Base-by-base conservation (phyloP, 2,329 filamentous ascomycete species). In the Metarhizium album region DNA sequence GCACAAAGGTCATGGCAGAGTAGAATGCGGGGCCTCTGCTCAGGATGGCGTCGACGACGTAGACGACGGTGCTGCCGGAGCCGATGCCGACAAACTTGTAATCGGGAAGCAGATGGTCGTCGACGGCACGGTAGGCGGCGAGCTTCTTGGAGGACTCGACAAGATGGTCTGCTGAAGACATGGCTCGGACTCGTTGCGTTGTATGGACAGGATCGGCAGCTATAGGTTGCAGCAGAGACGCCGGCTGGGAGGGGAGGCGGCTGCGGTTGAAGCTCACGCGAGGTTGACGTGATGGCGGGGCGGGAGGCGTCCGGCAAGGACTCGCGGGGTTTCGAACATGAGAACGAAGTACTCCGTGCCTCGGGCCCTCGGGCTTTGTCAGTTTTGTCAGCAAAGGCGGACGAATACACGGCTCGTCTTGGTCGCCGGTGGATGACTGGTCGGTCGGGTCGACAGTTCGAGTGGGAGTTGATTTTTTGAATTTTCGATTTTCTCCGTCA, bases 41-140 rank as follows among this genome's bases (percentile, higher is more conserved):
- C 37, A 76, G 76, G 68, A 94, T 91, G 51, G 87, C 86, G 58
- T 90, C 85, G 53, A 93, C 87, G 46, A 91, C 87, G 67, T 91
- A 90, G 61, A 90, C 81, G 56, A 93, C 88, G 20, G 86, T 89
- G 60, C 84, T 86, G 53, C 86, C 86, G 52, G 85, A 89, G 55
- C 87, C 87, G 67, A 93, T 91, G 58, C 87, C 87, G 58, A 90
- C 75, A 62, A 80, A 83, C 50, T 71, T 76, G 71, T 80, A 79
- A 40, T 71, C 68, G 42, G 76, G 74, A 50, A 74, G 73, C 61
- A 90, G 84, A 69, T 90, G 81, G 54, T 89, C 84, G 50, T 76
- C 73, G 43, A 90, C 86, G 46, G 87, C 87, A 59, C 79, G 81
- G 67, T 77, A 82, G 55, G 86, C 87, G 48, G 87, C 87, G 42